These are phyloP conservation scores for Periconia macrospinosa DNA, from an alignment of 2,329 filamentous ascomycete genomes.

Conservation along the genomic window DNA sequence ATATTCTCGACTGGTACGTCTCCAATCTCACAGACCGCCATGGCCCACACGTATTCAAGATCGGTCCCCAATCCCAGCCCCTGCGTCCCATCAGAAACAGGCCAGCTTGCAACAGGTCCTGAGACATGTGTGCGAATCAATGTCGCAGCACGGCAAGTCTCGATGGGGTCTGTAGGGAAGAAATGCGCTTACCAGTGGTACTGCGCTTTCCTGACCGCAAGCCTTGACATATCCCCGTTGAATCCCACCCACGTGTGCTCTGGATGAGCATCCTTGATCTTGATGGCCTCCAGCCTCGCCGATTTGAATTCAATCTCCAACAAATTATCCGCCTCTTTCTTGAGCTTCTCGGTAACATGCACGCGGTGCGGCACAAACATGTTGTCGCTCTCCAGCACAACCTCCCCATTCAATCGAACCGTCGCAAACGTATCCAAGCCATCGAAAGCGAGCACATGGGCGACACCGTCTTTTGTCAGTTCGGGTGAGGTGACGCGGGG, in stretches of 20 bases:
- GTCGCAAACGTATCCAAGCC: conserved; percentile 67
- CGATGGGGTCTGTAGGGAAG: not conserved
- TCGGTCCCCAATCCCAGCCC: conserved; percentile 56
- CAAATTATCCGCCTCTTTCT: conserved; percentile 43
- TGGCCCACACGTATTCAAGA: conserved; percentile 52
- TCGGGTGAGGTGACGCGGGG: conserved; percentile 10
- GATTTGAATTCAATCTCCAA: conserved; percentile 62
- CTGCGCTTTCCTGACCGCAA: conserved; percentile 56
- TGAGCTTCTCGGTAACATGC: conserved; percentile 50
- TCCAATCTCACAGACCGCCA: conserved; percentile 77
- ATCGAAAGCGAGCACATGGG: conserved; percentile 60
- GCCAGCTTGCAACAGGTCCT: no score
- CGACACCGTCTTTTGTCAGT: conserved; percentile 25
- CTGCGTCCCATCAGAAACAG: conserved; percentile 21
- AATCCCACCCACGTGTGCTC: conserved; percentile 59
- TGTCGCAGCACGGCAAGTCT: no score
- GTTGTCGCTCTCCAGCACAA: conserved; percentile 61
- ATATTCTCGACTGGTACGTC: conserved; percentile 66
- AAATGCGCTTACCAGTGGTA: conserved; percentile 48
- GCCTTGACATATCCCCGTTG: conserved; percentile 55
- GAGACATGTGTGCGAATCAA: no score
- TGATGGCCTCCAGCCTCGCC: conserved; percentile 55
- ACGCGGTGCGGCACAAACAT: conserved; percentile 66
- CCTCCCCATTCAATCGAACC: conserved; percentile 57
- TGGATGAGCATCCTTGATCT: conserved; percentile 57